Conservation (phyloP, 1,139 yeast species). For the Komagataea norvegica region DNA sequence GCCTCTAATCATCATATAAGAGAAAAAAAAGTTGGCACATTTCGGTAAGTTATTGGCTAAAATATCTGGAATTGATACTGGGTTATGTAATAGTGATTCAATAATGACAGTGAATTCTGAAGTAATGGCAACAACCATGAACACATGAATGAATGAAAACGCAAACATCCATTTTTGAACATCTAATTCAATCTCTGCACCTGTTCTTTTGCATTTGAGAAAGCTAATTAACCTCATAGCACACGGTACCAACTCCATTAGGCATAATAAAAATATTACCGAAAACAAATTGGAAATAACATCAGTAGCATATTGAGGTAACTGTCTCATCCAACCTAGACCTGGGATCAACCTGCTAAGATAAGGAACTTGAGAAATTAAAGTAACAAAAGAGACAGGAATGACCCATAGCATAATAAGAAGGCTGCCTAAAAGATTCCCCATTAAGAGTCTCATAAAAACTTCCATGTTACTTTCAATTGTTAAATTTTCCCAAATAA, state of each 20-base stretch:
- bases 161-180: slow-evolving; percentile 65
- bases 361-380: slow-evolving; percentile 60
- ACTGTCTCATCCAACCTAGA: slow-evolving; percentile 43
- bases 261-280: slow-evolving; percentile 50
- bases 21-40: slow-evolving; percentile 77
- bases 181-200: slow-evolving; percentile 52
- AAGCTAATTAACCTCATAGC: slow-evolving; percentile 46
- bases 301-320: slow-evolving; percentile 51
- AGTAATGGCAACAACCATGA: slow-evolving; percentile 79
- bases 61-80: slow-evolving; percentile 65
- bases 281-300: slow-evolving; percentile 57
- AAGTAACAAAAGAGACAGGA: slow-evolving; percentile 68
- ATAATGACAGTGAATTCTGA: slow-evolving; percentile 70
- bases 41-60: slow-evolving; percentile 75
- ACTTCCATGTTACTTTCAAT: slow-evolving; percentile 33
- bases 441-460: slow-evolving; percentile 37
- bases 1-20: slow-evolving; percentile 68
- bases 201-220: slow-evolving; percentile 49
- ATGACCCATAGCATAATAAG: slow-evolving; percentile 58
- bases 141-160: slow-evolving; percentile 76
- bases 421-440: slow-evolving; percentile 40
- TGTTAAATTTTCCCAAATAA: slow-evolving; percentile 54
- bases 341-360: slow-evolving; percentile 52
- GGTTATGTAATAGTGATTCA: slow-evolving; percentile 61
- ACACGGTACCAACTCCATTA: slow-evolving; percentile 52